Evolutionary conservation across 306 rosid species (phyloP).

Genomic region (Lathyrus aphaca): DNA sequence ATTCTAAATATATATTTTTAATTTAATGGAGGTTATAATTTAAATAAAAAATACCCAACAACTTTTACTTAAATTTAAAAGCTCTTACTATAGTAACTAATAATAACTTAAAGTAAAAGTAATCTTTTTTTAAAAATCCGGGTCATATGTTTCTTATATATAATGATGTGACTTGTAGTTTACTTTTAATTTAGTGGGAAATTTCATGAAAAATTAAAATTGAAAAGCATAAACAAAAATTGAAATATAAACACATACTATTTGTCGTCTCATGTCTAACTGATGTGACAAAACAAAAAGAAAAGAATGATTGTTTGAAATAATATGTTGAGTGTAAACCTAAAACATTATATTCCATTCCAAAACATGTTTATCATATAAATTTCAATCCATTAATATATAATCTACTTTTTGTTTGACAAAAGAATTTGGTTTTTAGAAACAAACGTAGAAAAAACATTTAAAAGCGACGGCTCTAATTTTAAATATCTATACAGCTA

Average conservation of each 20-base stretch:
- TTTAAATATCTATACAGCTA: constrained; percentile 14
- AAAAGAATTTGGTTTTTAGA: constrained; percentile 9
- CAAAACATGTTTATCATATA: constrained; percentile 25
- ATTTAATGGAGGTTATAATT: too few species aligned
- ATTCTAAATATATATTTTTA: too few species aligned
- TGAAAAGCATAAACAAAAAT: background rate
- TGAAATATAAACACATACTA: background rate
- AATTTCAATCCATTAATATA: background rate
- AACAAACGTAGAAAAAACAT: background rate
- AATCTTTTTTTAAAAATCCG: too few species aligned
- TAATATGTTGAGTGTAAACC: constrained; percentile 21
- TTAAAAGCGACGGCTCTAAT: constrained; percentile 18
- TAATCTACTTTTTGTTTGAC: constrained; percentile 21
- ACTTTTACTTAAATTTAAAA: too few species aligned
- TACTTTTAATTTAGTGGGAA: background rate
- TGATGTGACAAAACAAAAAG: constrained; percentile 20
- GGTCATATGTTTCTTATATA: too few species aligned
- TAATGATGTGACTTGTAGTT: background rate
- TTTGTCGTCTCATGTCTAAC: background rate
- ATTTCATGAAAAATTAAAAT: background rate
- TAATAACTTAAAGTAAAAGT: too few species aligned
- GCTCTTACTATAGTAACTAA: too few species aligned
- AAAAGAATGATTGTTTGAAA: background rate
- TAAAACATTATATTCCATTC: constrained; percentile 23
- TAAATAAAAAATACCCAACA: too few species aligned